Evolutionary conservation across 1,284 basidiomycete genomes (phyloP), one percentile per base, ranked within the genome.

Genomic region (Irpex lacteus): DNA sequence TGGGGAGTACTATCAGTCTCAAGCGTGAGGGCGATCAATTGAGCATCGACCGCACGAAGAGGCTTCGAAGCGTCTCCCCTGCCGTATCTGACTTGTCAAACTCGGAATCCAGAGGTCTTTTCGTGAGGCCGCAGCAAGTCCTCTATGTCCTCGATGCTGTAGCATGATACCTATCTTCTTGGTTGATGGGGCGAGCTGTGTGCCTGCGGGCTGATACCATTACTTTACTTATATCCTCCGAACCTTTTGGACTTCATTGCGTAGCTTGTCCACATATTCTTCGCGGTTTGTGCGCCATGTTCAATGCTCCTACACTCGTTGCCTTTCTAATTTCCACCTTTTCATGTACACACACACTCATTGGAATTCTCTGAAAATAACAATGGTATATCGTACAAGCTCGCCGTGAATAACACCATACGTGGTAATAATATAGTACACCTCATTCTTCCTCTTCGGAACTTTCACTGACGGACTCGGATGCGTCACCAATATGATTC

Each of bases 111-210:
- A 79, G 91, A 69, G 91, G 91, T 1, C 72, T 93, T 50, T 93
- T 93, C 71, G 91, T 93, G 49, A 77, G 91, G 63, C 91, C 91
- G 7, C 89, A 91, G 75, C 90, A 93, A 72, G 91, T 93, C 61
- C 77, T 93, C 59, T 92, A 93, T 72, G 91, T 93, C 21, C 85
- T 93, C 40, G 90, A 92, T 72, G 91, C 91, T 58, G 82, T 84
- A 19, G 82, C 80, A 4, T 74, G 77, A 4, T 80, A 81, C 37
- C 19, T 36, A 32, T 38, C 57, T 13, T 8, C n/a, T 57, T n/a
- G 34, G 9, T n/a, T 15, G 19, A 26, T 56, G n/a, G n/a, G n/a
- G n/a, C n/a, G n/a, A n/a, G n/a, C n/a, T 13, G 15, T n/a, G 13
- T 26, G 52, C 19, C 9, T 19, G 50, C 37, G 18, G 8, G n/a